phyloP scores from a whole-genome alignment of 345 rosid species.

The Heritiera fomes region DNA sequence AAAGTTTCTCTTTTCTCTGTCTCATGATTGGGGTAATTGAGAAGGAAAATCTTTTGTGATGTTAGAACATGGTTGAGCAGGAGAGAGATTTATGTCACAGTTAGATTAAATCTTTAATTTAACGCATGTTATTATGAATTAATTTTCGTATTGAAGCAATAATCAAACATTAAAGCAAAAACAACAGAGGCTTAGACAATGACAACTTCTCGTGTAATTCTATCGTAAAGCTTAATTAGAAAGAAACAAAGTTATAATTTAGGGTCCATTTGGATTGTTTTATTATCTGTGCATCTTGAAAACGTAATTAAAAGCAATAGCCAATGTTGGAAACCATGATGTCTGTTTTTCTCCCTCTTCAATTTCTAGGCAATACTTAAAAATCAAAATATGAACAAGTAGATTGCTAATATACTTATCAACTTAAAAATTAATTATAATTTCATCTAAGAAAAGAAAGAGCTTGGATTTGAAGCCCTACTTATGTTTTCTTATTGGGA shows the following conservation, averaged over 20 bases:
- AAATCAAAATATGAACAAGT: no score
- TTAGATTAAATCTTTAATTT: neutral
- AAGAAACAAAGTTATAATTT: neutral
- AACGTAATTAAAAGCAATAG: slow-evolving; percentile 7
- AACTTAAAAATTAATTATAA: neutral
- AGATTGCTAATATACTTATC: neutral
- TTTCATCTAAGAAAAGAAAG: neutral
- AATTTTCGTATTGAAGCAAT: neutral
- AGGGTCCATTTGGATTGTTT: slow-evolving; percentile 17
- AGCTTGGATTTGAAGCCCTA: neutral
- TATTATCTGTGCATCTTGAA: neutral
- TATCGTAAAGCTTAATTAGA: no score
- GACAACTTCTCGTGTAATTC: neutral
- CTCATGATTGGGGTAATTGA: neutral
- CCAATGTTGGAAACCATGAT: neutral
- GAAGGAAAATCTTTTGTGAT: neutral
- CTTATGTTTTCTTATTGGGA: neutral
- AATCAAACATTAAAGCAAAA: neutral
- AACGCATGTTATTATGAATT: neutral
- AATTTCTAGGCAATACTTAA: neutral
- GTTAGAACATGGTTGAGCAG: neutral
- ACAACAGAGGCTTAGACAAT: slow-evolving; percentile 1
- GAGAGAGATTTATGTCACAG: neutral
- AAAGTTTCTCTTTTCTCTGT: neutral
- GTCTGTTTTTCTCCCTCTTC: no score